Base-by-base conservation (phyloP, 140 eudicot genomes). In the Stevia rebaudiana region DNA sequence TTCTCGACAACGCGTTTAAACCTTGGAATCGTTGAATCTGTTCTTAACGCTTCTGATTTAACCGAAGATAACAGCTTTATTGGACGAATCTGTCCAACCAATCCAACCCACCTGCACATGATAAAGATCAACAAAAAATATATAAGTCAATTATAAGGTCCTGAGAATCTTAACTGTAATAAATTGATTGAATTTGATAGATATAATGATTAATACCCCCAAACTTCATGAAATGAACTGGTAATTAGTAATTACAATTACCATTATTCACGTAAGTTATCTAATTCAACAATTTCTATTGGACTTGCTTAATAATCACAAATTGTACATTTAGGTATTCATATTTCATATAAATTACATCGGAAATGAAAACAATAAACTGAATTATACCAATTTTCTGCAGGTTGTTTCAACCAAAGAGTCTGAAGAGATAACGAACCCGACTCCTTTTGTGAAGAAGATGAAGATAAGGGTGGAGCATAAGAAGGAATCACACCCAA, bases 1-100 rank as follows among this genome's bases (percentile, higher is more conserved):
- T 81, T 82, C 73, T 73, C 82, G 12, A 75, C 82, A n/a, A 47
- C 53, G 50, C 78, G 79, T 72, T 82, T 72, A 36, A 82, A 42
- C 53, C 73, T 23, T 25, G 88, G 77, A 13, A 42, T 24, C 33
- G 67, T 78, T 67, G 73, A 70, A 9, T 75, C 83, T 5, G 74
- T 75, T 36, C 68, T 75, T 64, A 42, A 46, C 35, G 75, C 44
- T 67, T 86, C 87, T n/a, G 78, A 68, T 77, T 70, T 79, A 37
- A 84, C n/a, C 6, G 80, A 72, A 36, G 95, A 80, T 65, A 87
- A 53, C 73, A 91, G 48, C 71, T 91, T 84, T 79, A 67, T 74
- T 1, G 98, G 96, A 62, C 95, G 96, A 63, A 91, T 6, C 58
- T 91, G 98, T 30, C 91, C 95, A 48, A 84, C 56, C 33, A 91